Percentiles rank a stretch among this genome's conserved stretches.
Evolutionary conservation across 1,284 basidiomycete species (phyloP).

Genomic region (Sphaerobolus stellatus): DNA sequence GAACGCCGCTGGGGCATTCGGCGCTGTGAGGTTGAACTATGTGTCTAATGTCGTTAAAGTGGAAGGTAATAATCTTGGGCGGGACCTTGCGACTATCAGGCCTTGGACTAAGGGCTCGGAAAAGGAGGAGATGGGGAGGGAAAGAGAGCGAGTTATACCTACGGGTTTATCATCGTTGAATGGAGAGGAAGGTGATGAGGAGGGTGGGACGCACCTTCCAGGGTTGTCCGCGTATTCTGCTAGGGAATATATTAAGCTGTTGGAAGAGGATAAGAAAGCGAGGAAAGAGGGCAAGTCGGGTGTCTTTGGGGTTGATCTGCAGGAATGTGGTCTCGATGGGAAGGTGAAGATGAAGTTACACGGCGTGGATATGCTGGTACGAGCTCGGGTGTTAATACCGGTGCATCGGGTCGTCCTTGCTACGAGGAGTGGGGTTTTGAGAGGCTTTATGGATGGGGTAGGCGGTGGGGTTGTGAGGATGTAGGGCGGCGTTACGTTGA

Average conservation of each 20-base stretch:
- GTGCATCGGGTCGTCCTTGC: constrained; percentile 68
- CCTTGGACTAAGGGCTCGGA: too few relatives aligned
- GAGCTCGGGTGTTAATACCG: constrained; percentile 48
- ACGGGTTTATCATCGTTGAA: too few relatives aligned
- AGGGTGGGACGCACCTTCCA: constrained; percentile 30
- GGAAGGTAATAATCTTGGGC: constrained; percentile 58
- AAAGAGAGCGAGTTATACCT: too few relatives aligned
- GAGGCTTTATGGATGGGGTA: constrained; percentile 39
- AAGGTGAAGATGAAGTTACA: too few relatives aligned
- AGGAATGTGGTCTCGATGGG: too few relatives aligned
- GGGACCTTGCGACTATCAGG: constrained; percentile 66
- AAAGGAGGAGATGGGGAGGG: too few relatives aligned
- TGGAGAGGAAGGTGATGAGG: constrained; percentile 43
- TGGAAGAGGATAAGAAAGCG: constrained; percentile 18
- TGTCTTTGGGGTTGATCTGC: constrained; percentile 24
- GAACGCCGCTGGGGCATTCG: constrained; percentile 89
- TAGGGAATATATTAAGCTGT: constrained; percentile 20
- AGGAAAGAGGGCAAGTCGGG: constrained; percentile 21
- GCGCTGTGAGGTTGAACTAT: constrained; percentile 79
- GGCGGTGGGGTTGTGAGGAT: too few relatives aligned
- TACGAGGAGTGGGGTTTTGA: constrained; percentile 56
- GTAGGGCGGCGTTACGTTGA: too few relatives aligned
- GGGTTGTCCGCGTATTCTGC: not conserved
- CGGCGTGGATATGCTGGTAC: constrained; percentile 66
- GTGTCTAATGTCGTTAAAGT: constrained; percentile 58